Conservation (phyloP, 1,139 yeast species). For the Blastobotrys persicus region DNA sequence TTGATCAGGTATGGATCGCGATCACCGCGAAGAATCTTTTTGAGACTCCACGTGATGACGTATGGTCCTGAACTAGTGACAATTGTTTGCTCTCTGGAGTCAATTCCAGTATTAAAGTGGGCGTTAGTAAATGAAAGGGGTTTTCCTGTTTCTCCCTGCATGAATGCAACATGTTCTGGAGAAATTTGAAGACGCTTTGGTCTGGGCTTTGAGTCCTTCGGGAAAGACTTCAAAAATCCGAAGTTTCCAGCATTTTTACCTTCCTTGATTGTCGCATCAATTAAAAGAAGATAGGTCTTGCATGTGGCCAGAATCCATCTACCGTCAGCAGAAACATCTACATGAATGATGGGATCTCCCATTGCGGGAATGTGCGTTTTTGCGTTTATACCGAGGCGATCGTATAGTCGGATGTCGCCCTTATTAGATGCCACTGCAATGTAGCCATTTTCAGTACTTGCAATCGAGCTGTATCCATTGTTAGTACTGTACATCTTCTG, state of each 20-base stretch:
- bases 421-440: slow-evolving; percentile 71
- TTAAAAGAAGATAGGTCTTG: slow-evolving; percentile 60
- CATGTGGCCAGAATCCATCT: slow-evolving; percentile 81
- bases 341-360: slow-evolving; percentile 66
- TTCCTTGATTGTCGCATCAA: slow-evolving; percentile 60
- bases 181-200: slow-evolving; percentile 65
- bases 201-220: slow-evolving; percentile 61
- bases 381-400: slow-evolving; percentile 68
- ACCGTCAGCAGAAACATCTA: slow-evolving; percentile 78
- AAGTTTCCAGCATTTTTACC: slow-evolving; percentile 60
- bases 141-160: slow-evolving; percentile 52
- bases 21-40: slow-evolving; percentile 54
- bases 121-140: slow-evolving; percentile 67
- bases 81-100: slow-evolving; percentile 64
- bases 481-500: slow-evolving; percentile 50
- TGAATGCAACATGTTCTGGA: slow-evolving; percentile 71
- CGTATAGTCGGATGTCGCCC: slow-evolving; percentile 76
- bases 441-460: slow-evolving; percentile 71
- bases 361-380: slow-evolving; percentile 76
- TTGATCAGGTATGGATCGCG: slow-evolving; percentile 60
- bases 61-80: slow-evolving; percentile 79
- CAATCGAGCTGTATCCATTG: slow-evolving; percentile 54
- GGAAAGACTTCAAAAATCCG: slow-evolving; percentile 67
- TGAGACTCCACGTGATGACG: slow-evolving; percentile 77
- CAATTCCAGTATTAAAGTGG: slow-evolving; percentile 67